A percentile compares a stretch with the other conserved stretches of the same genome.
These are phyloP conservation scores for Saccharomycopsis microspora DNA, from an alignment of 805 yeast species.

Conservation along the genomic window DNA sequence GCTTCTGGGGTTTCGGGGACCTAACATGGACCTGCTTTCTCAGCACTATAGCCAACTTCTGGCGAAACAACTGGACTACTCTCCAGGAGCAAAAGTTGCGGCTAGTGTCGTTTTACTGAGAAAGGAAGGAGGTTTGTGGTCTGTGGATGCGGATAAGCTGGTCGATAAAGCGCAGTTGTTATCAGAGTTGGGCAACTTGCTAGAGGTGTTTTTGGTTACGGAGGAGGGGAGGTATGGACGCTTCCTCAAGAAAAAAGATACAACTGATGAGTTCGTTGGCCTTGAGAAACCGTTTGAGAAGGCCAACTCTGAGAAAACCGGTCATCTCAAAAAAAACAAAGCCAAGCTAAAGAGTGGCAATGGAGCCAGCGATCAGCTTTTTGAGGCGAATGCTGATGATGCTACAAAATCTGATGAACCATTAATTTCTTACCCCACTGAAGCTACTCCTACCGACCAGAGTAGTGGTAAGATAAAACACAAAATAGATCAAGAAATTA, in stretches of 20 bases:
- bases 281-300: constrained; percentile 7
- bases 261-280: not conserved
- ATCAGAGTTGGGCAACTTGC: constrained; percentile 63
- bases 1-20: constrained; percentile 49
- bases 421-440: not conserved
- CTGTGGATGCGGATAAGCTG: constrained; percentile 64
- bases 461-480: too few species aligned
- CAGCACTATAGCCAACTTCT: constrained; percentile 31
- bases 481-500: too few species aligned
- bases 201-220: constrained; percentile 67
- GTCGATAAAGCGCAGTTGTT: constrained; percentile 56
- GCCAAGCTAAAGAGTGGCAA: not conserved
- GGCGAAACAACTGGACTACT: constrained; percentile 24
- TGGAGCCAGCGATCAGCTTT: not conserved
- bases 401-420: too few species aligned
- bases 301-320: constrained; percentile 10
- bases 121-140: constrained; percentile 25
- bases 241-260: constrained; percentile 18
- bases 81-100: constrained; percentile 38
- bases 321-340: constrained; percentile 13
- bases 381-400: too few species aligned
- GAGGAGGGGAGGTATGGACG: constrained; percentile 38
- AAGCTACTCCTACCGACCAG: not conserved
- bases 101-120: constrained; percentile 28
- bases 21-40: constrained; percentile 29